A percentile compares a stretch with the other conserved stretches of the same genome.
Conservation (phyloP, 352 stramenopile genomes). For the Peronosclerospora sorghi region DNA sequence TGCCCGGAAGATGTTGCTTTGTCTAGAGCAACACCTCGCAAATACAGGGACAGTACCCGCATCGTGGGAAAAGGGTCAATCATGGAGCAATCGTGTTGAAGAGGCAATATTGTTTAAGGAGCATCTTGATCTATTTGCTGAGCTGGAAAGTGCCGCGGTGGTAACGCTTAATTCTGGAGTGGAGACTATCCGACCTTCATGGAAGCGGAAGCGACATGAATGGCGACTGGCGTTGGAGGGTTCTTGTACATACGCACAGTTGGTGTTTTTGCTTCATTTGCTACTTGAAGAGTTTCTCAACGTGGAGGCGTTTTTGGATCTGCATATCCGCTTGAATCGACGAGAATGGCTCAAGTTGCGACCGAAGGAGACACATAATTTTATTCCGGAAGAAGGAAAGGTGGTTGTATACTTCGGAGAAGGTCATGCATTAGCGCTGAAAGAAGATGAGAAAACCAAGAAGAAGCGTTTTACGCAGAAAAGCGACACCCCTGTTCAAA, state of each 20-base stretch:
- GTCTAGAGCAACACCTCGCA: conserved; percentile 43
- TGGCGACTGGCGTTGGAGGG: conserved; percentile 58
- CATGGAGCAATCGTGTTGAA: conserved; percentile 34
- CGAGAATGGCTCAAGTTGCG: conserved; percentile 74
- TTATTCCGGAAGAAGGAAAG: conserved; percentile 58
- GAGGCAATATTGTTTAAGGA: conserved; percentile 22
- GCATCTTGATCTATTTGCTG: conserved; percentile 32
- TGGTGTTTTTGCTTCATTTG: conserved; percentile 61
- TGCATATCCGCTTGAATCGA: conserved; percentile 51
- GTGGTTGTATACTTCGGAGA: conserved; percentile 72
- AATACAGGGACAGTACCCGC: conserved; percentile 37
- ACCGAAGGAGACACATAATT: conserved; percentile 59
- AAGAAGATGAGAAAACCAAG: conserved; percentile 68
- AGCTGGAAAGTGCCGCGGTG: conserved; percentile 50
- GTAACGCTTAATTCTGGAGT: conserved; percentile 23
- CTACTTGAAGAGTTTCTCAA: conserved; percentile 72
- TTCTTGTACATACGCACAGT: conserved; percentile 53
- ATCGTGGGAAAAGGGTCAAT: conserved; percentile 32
- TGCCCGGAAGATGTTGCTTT: conserved; percentile 51
- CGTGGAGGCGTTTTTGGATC: conserved; percentile 70
- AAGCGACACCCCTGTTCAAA: conserved; percentile 37
- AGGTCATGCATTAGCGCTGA: conserved; percentile 60
- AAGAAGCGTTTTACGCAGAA: conserved; percentile 69
- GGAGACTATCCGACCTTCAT: conserved; percentile 56
- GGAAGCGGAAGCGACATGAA: conserved; percentile 64